Conservation (phyloP, 768 basidiomycete genomes). For the Phallus indusiatus region DNA sequence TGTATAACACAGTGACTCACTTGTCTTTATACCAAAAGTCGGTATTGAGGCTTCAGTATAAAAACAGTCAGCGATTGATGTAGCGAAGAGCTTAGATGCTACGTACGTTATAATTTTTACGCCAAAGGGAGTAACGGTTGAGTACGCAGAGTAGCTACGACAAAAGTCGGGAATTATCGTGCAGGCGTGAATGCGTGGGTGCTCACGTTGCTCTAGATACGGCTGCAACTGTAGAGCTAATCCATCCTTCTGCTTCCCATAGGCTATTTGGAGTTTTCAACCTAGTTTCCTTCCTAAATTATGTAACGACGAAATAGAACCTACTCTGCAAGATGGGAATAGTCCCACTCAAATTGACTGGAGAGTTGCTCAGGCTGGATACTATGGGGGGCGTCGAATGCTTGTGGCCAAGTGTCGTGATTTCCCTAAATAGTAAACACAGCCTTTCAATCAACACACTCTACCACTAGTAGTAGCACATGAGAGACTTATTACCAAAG, state of each 20-base stretch:
- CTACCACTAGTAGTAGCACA: background rate
- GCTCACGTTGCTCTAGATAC: conserved; percentile 4
- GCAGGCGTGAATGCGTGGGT: background rate
- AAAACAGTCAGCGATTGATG: background rate
- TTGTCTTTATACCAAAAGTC: conserved; percentile 22
- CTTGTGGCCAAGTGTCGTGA: conserved; percentile 9
- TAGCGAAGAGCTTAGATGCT: background rate
- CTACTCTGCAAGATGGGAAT: conserved; percentile 4
- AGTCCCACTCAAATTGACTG: conserved; percentile 7
- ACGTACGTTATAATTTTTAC: conserved; percentile 18
- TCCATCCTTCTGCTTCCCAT: conserved; percentile 8
- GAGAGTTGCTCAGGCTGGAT: conserved; percentile 4
- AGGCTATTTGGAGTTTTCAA: background rate
- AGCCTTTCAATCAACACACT: background rate
- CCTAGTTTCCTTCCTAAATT: background rate
- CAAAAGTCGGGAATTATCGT: background rate
- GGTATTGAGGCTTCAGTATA: conserved; percentile 15
- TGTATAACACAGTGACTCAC: conserved; percentile 11
- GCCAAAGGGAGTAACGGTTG: conserved; percentile 14
- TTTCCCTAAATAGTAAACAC: background rate
- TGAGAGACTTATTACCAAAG: conserved; percentile 7
- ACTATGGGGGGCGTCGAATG: conserved; percentile 7
- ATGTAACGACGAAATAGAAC: background rate
- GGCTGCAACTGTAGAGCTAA: background rate
- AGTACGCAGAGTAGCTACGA: conserved; percentile 17